Base-by-base conservation (phyloP, 140 eudicot genomes). In the Stevia rebaudiana region DNA sequence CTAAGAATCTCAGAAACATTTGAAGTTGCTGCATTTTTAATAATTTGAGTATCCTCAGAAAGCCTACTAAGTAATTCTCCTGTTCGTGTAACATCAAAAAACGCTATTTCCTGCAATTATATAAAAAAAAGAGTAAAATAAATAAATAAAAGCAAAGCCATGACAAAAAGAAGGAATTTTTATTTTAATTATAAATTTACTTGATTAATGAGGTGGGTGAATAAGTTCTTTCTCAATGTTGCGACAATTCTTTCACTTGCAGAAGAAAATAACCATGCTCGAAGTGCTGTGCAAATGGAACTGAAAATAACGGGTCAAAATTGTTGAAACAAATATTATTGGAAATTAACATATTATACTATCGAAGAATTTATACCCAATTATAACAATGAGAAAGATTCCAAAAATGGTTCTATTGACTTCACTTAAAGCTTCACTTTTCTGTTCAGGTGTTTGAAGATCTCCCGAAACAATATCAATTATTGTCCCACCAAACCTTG, bases 221-320 rank as follows among this genome's bases (percentile, higher is more conserved):
- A 87, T 43, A 90, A 73, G 41, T 79, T 69, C 74, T 84, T 90
- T 69, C 94, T 79, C 68, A 90, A 73, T 1, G 94, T 70, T 56
- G 91, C 96, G 63, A 87, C 98, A 44, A 87, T 90, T 77, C 91
- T 90, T 79, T 87, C 98, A 65, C 96, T 90, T 37, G 98, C 94
- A 52, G 94, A 82, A 72, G 82, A 76, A 77, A 90, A 90, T 68
- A 90, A 64, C 98, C 98, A 90, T 22, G 91, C 84, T 35, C 96
- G 83, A 70, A 84, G 70, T 43, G 91, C 90, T 65, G 98, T 82
- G 73, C 83, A 82, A 24, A 87, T 23, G 2, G 95, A 82, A 33
- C 97, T 90, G 94, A 70, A 74, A 50, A 63, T 39, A 43, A 18
- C 43, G 9, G 49, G 50, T 58, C 51, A 50, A 74, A 60, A 23